Percentiles rank a stretch among this genome's conserved stretches.
Evolutionary conservation across 805 yeast species (phyloP).

Genomic region (Cyberlindnera maritima): DNA sequence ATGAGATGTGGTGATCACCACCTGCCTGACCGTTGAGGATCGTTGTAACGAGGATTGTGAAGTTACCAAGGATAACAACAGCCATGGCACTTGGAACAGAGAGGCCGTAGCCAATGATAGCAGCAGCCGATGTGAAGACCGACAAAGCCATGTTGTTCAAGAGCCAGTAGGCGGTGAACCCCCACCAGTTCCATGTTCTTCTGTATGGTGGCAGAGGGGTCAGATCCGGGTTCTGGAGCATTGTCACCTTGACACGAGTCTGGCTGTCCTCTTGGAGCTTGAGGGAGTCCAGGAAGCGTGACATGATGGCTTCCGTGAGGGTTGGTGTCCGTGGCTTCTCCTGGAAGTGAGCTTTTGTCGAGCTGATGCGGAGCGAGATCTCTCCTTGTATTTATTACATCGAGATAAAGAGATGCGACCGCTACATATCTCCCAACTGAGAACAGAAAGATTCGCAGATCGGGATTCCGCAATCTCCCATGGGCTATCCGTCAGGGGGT

Average conservation of each 20-base stretch:
- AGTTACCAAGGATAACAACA: constrained; percentile 40
- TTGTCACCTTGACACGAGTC: constrained; percentile 6
- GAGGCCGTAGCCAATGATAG: constrained; percentile 43
- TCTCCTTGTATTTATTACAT: no score
- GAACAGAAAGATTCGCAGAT: no score
- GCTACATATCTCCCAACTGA: no score
- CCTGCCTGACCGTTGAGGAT: constrained; percentile 49
- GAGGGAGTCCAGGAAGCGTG: constrained; percentile 22
- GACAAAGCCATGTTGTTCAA: constrained; percentile 43
- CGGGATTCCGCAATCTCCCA: no score
- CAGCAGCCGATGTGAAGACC: constrained; percentile 47
- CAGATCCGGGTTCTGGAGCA: constrained; percentile 9
- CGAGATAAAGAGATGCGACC: no score
- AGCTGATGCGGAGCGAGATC: no score
- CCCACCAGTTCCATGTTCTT: constrained; percentile 40
- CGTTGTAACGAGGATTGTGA: constrained; percentile 42
- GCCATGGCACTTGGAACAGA: constrained; percentile 46
- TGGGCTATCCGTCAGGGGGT: no score
- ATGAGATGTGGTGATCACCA: constrained; percentile 47
- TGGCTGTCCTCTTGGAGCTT: constrained; percentile 18
- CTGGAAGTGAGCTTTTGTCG: no score
- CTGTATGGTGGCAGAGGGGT: constrained; percentile 21
- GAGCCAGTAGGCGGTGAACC: constrained; percentile 43
- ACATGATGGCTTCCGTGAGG: no score
- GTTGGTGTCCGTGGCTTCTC: no score